Evolutionary conservation across 768 basidiomycete genomes (phyloP), one percentile per base, ranked within the genome.

Genomic region (Tubosaeta sp.): DNA sequence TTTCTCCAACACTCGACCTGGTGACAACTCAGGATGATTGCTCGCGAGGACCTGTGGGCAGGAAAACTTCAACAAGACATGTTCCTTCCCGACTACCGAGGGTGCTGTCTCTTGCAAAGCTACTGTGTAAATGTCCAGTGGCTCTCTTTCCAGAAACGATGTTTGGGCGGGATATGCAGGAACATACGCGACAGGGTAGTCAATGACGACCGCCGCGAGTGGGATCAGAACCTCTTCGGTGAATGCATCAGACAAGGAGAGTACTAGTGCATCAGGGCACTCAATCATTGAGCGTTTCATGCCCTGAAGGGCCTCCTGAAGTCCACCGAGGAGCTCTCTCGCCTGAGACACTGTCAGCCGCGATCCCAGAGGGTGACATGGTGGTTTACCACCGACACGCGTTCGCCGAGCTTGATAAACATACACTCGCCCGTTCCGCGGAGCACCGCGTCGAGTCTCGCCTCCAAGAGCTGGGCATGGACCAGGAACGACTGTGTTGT

Each of bases 101-200:
- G 55, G 1, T 5, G 19, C n/a, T 2, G 26, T 35, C 43, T 43
- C 58, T 37, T 54, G 32, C 43, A 59, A 50, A 48, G 56, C 53
- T 37, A 59, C 38, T 9, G 79, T 73, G 60, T 81, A 84, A 12
- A 85, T 66, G 52, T 83, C 74, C 44, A 87, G 67, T 6, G 72
- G 59, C 3, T 74, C 71, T 17, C 75, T 62, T 43, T 67, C 66
- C n/a, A 86, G 73, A 59, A 77, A 81, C 16, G 63, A 52, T 4
- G 63, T 62, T 48, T 71, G 65, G 0, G 56, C 55, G 5, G 62
- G 43, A 29, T 74, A 75, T 29, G 76, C 61, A 46, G 83, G 83
- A 22, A 76, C 74, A 45, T 76, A 78, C n/a, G 74, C 76, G 9
- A 85, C 75, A 9, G 80, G 79, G 58, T 86, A 86, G 52, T 84